Base-by-base conservation (phyloP, 306 rosid genomes). In the Begonia fuchsioides region DNA sequence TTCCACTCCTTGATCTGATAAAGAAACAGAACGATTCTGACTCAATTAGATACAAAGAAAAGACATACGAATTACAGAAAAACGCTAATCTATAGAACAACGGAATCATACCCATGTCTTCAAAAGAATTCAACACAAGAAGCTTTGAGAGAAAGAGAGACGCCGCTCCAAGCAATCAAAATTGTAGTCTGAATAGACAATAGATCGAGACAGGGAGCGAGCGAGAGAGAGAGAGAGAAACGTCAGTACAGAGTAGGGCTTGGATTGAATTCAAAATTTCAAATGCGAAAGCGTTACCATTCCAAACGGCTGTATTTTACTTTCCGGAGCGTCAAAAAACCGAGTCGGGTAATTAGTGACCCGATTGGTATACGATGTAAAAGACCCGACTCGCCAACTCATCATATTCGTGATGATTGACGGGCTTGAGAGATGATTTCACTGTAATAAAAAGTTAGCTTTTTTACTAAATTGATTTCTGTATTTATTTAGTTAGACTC, bases 261-360 rank as follows among this genome's bases (percentile, higher is more conserved):
- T 61, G 52, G 17, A 52, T 38, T 50, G 53, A 52, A 17, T 62
- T 57, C 16, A 53, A 58, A 62, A 45, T 82, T 82, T 66, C 78
- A 80, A 85, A 76, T 76, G 64, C 35, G 49, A 53, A 49, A 53
- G 49, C 55, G 64, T 17, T 2, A 39, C 32, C 11, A 44, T 53
- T 56, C 59, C 52, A 76, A 76, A 83, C 88, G 88, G 88, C 94
- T 75, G 72, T 56, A 56, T 18, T 7, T 14, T 32, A 26, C 15
- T 47, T 48, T 45, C 14, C 10, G 61, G 39, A 11, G 52, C 60
- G 35, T 51, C 52, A 16, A 7, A 26, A 8, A 26, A 26, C 35
- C 0, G 35, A 26, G 7, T 4, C 35, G 35, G 35, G 35, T 26
- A 26, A 26, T 26, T 26, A 26, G 8, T 26, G 32, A 26, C 51